Base-by-base conservation (phyloP, 2,329 filamentous ascomycete species). In the Triangularia setosa region DNA sequence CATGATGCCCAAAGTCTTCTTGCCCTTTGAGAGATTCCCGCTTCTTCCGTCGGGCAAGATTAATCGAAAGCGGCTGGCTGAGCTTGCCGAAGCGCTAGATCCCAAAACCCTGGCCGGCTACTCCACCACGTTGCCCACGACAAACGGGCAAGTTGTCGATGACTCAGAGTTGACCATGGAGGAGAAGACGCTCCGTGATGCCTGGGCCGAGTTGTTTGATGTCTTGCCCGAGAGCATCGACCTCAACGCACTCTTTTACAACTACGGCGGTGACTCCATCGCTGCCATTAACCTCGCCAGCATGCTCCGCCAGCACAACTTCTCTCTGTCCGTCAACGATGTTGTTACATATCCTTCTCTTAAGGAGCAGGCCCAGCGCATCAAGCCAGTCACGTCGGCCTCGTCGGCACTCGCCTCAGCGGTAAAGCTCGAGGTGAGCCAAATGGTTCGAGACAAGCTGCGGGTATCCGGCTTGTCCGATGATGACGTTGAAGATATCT, bases 231-330 rank as follows among this genome's bases (percentile, higher is more conserved):
- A 64, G 2, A 67, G 67, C 14, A 72, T 75, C 52, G 74, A 73
- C 62, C 79, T 80, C 66, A 74, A 76, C 61, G 68, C 70, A 1
- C 69, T 79, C 1, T 33, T 33, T 16, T 33, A 33, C 30, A 33
- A 33, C 30, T 33, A 33, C 30, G 77, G 77, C 5, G 77, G 77
- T 25, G 76, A 78, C 64, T 79, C 77, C 0, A 71, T 79, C 4
- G 61, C 70, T 4, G 76, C 76, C 2, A 81, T 80, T 71, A 81
- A 79, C 54, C 71, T 85, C 1, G 81, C 84, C 0, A 77, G 81
- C 53, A 74, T 67, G 18, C 59, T 68, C 54, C 73, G 73, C 55
- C 62, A 64, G 28, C 25, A 58, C 8, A 68, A 68, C 11, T 72
- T 70, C 44, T 55, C 58, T 3, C 65, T 75, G 14, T 64, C 69